Percentiles rank a stretch among this genome's conserved stretches.
Conservation (phyloP, 2,329 filamentous ascomycete species). For the Penicillium hesseltinei region DNA sequence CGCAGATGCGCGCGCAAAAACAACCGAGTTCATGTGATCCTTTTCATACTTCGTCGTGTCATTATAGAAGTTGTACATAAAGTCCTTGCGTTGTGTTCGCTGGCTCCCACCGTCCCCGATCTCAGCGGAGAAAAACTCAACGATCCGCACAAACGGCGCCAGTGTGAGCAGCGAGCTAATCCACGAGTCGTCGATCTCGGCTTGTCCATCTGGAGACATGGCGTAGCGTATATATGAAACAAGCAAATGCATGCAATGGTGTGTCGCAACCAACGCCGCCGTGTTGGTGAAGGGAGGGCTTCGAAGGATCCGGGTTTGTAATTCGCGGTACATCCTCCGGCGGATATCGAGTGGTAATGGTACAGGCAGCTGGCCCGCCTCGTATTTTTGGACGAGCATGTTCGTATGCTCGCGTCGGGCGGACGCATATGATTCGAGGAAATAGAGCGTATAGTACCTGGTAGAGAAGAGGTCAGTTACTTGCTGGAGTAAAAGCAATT, state of each 20-base stretch:
- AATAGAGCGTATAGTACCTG: slow-evolving; percentile 45
- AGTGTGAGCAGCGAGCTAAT: slow-evolving; percentile 43
- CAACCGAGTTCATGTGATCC: slow-evolving; percentile 38
- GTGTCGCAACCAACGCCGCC: slow-evolving; percentile 39
- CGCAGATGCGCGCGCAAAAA: slow-evolving; percentile 35
- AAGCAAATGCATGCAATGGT: slow-evolving; percentile 43
- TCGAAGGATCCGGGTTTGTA: slow-evolving; percentile 40
- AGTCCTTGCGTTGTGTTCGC: slow-evolving; percentile 42
- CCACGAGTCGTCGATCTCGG: slow-evolving; percentile 37
- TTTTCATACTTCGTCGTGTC: slow-evolving; percentile 39
- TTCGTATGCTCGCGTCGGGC: slow-evolving; percentile 41
- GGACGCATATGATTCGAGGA: slow-evolving; percentile 41
- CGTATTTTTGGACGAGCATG: slow-evolving; percentile 37
- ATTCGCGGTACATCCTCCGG: slow-evolving; percentile 35
- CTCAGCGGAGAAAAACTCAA: slow-evolving; percentile 46
- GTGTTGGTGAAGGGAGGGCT: slow-evolving; percentile 43
- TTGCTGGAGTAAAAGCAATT: not conserved
- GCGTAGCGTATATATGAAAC: slow-evolving; percentile 41
- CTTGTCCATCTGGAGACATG: slow-evolving; percentile 31
- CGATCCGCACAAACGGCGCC: slow-evolving; percentile 40
- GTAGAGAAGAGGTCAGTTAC: not conserved
- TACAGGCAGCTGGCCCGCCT: slow-evolving; percentile 39
- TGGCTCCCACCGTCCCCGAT: slow-evolving; percentile 44
- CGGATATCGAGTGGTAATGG: slow-evolving; percentile 36
- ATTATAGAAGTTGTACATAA: slow-evolving; percentile 45